Evolutionary conservation across 306 rosid species (phyloP).

Genomic region (Casuarina glauca): DNA sequence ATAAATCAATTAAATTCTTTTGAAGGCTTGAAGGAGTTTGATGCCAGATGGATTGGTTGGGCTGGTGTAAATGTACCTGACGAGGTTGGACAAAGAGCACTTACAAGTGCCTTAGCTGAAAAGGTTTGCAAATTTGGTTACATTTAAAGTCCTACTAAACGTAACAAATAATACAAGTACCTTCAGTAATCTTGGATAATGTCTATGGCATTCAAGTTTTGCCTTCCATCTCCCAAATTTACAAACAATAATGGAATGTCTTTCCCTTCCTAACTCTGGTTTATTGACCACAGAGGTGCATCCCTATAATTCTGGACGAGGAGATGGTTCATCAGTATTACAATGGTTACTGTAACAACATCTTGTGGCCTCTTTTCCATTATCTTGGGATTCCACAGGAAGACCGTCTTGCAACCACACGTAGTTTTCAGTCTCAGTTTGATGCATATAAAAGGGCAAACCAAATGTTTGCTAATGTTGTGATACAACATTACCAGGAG

Average conservation of each 20-base stretch:
- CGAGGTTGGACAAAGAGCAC: slow-evolving; percentile 68
- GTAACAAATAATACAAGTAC: slow-evolving; percentile 12
- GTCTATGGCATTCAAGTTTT: slow-evolving; percentile 10
- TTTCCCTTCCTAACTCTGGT: slow-evolving; percentile 9
- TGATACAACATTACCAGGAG: slow-evolving; percentile 76
- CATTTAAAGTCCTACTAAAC: slow-evolving; percentile 15
- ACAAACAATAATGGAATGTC: background rate
- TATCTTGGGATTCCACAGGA: slow-evolving; percentile 97
- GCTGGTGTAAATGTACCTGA: slow-evolving; percentile 96
- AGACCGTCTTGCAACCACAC: slow-evolving; percentile 93
- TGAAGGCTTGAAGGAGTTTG: slow-evolving; percentile 95
- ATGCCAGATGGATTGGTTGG: slow-evolving; percentile 98
- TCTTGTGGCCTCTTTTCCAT: slow-evolving; percentile 96
- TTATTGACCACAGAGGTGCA: slow-evolving; percentile 71
- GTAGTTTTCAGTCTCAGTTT: slow-evolving; percentile 90
- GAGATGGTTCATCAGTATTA: slow-evolving; percentile 91
- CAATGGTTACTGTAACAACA: slow-evolving; percentile 97
- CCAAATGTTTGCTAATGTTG: slow-evolving; percentile 92
- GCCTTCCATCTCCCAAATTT: background rate
- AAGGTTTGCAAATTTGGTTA: slow-evolving; percentile 57
- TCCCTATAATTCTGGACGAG: slow-evolving; percentile 92
- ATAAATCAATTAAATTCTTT: slow-evolving; percentile 34
- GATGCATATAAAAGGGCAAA: slow-evolving; percentile 94
- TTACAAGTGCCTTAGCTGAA: slow-evolving; percentile 84
- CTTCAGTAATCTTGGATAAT: slow-evolving; percentile 5